Evolutionary conservation across 495 filamentous ascomycete genomes (phyloP), one percentile per base, ranked within the genome.

Genomic region (Neurospora sp.): DNA sequence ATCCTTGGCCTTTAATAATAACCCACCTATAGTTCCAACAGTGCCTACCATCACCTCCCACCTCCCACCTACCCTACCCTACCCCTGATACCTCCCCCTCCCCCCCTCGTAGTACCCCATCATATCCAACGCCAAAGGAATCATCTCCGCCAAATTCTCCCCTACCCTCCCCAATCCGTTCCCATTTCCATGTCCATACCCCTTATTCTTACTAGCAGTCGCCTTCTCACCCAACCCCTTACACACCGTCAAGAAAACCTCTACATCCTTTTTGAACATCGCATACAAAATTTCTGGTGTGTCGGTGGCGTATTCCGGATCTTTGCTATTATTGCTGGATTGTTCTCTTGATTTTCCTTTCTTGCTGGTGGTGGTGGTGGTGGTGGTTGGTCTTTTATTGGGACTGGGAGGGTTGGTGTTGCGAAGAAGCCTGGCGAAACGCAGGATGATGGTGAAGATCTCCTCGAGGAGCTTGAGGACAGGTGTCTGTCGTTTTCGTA

Each of bases 381-480:
- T 37, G 4, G 35, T 37, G 35, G 20, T 76, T 74, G 14, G 48
- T 27, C 14, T 22, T 14, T 59, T 59, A 0, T 35, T 53, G 27
- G 27, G 27, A 27, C 27, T 27, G 27, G 27, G 27, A 27, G 27
- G 27, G n/a, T 8, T 7, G 39, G 27, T 22, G 3, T 22, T 53
- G 20, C 5, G 10, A 5, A 5, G 20, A 53, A 3, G 27, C 7
- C 61, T 38, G 45, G 85, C 86, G 78, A 97, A 97, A 14, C 84
- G 81, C 16, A 98, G 82, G 38, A 97, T 88, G 0, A 89, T 77
- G 7, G 82, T 83, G 73, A 96, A 94, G 5, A 94, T 92, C 14
- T 91, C 89, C 70, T 97, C 93, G 0, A 98, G 82, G 1, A 96
- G 81, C 48, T 86, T 87, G 78, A 94, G 86, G 0, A 93, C 89